A percentile compares a stretch with the other conserved stretches of the same genome.
phyloP scores from a whole-genome alignment of 1,139 yeast genomes.

The Suhomyces anneliseae region DNA sequence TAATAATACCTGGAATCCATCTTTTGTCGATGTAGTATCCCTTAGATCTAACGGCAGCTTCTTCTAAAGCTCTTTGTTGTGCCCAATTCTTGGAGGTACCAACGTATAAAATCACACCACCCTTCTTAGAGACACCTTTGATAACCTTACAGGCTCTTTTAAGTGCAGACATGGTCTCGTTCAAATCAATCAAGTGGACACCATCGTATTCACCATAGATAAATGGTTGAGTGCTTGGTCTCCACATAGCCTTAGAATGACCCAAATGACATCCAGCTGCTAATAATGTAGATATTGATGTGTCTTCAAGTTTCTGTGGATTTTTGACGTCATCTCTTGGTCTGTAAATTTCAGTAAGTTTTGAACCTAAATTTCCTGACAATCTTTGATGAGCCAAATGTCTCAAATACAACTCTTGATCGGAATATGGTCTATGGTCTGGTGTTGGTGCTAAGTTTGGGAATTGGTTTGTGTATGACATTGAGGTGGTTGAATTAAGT shows the following conservation, averaged over 20 bases:
- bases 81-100: slow-evolving; percentile 75
- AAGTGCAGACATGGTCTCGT: slow-evolving; percentile 72
- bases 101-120: slow-evolving; percentile 80
- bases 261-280: slow-evolving; percentile 97
- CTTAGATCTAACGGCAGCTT: slow-evolving; percentile 73
- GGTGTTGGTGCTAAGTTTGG: slow-evolving; percentile 47
- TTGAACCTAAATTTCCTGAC: slow-evolving; percentile 62
- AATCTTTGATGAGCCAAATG: slow-evolving; percentile 55
- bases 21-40: slow-evolving; percentile 82
- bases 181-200: slow-evolving; percentile 83
- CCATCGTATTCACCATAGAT: slow-evolving; percentile 88
- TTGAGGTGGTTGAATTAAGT: slow-evolving; percentile 33
- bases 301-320: slow-evolving; percentile 58
- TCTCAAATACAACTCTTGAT: slow-evolving; percentile 75
- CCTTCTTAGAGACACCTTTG: slow-evolving; percentile 77
- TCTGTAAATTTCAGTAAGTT: slow-evolving; percentile 58
- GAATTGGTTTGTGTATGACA: slow-evolving; percentile 31
- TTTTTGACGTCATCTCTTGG: slow-evolving; percentile 66
- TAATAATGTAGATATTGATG: slow-evolving; percentile 66
- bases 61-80: slow-evolving; percentile 71
- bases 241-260: slow-evolving; percentile 76
- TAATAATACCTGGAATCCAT: slow-evolving; percentile 95
- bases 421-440: slow-evolving; percentile 55
- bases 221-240: slow-evolving; percentile 85
- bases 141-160: slow-evolving; percentile 79